Evolutionary conservation across 2,329 filamentous ascomycete species (phyloP), one percentile per base, ranked within the genome.

Genomic region (Aureobasidium sp.): DNA sequence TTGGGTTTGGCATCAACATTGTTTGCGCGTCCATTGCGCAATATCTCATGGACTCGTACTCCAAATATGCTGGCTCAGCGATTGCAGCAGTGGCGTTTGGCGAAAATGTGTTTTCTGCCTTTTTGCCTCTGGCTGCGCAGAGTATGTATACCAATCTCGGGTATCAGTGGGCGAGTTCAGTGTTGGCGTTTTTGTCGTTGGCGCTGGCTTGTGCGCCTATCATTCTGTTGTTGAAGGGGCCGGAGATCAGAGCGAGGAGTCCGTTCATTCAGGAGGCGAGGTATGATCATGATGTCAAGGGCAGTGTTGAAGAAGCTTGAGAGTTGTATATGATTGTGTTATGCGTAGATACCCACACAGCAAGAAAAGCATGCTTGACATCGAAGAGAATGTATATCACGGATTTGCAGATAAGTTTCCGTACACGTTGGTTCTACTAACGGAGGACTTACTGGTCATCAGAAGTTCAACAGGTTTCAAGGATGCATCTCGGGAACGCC

Each of bases 11-110:
- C 2, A 79, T 78, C 66, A 78, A 78, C 14, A 71, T 74, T 35
- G 76, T 81, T 9, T 75, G 81, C 0, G 70, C 73, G 1, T 76
- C 75, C 0, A 75, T 80, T 17, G 75, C 76, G 19, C 76, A 77
- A 61, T 83, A 82, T 57, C 70, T 82, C 15, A 74, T 78, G 1
- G 80, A 82, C 66, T 73, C 77, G 2, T 82, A 82, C 63, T 70
- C 68, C 8, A 76, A 75, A 54, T 81, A 80, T 63, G 78, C 79
- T 4, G 79, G 74, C 0, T 80, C 76, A 39, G 78, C 79, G 0
- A 74, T 81, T 29, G 79, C 77, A 4, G 79, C 77, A 0, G 74
- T 80, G 3, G 78, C 75, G 0, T 74, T 80, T 44, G 73, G 77
- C 4, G 80, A 82, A 68, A 81, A 82, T 61, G 64, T 76, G 4